Evolutionary conservation across 352 stramenopile genomes (phyloP), one percentile per base, ranked within the genome.

Genomic region (Peronospora destructor): DNA sequence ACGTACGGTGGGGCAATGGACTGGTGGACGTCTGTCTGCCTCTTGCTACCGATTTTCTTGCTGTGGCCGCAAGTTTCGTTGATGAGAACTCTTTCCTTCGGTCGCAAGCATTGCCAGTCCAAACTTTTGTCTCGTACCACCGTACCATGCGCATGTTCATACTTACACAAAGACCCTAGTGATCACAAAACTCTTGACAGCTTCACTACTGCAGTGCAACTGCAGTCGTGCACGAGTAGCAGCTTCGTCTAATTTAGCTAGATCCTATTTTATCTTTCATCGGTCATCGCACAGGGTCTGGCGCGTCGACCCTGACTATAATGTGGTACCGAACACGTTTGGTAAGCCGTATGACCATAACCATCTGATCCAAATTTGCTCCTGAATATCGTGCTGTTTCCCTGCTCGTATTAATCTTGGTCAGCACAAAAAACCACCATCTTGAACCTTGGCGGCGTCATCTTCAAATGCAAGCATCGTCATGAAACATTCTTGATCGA

Each of bases 401-500:
- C 52, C 36, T 59, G 46, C n/a, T 40, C 49, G 46, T 62, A 26
- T 4, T 35, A 57, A 45, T 50, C 53, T 57, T 59, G 30, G 21
- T 47, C 53, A 57, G 46, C 45, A 58, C 44, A 69, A 59, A 51
- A 21, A 49, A 21, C 32, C 45, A 34, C 37, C 55, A 52, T 50
- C 50, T 65, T 65, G 56, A 52, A 52, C 14, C 50, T 65, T 58
- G 49, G 49, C 41, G 41, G 54, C 55, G 40, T 33, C 48, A 59
- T 59, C 50, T 59, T 62, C 45, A 34, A 60, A 61, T 30, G 49
- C 53, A 68, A 63, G 49, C 38, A 67, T 56, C 53, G 40, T 67
- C 62, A 67, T 71, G 58, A 71, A 71, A 62, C 53, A 57, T 63
- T 76, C 66, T 76, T 76, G 66, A 73, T 71, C 59, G 52, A 71